A percentile compares a stretch with the other conserved stretches of the same genome.
Evolutionary conservation across 2,329 filamentous ascomycete genomes (phyloP).

Genomic region (Onygenales sp.): DNA sequence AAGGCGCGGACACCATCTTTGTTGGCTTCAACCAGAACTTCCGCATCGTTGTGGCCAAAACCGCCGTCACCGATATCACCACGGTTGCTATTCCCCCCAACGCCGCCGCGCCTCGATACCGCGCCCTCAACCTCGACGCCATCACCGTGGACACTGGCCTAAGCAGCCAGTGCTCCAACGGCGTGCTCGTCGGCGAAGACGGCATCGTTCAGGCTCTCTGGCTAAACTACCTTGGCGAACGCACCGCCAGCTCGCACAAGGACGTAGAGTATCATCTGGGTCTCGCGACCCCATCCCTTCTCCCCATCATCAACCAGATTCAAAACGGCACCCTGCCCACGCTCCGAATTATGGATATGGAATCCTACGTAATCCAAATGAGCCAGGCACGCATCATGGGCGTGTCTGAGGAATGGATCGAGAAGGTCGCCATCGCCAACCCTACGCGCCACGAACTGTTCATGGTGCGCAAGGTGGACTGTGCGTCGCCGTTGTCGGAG

Average conservation of each 20-base stretch:
- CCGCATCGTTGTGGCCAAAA: constrained; percentile 85
- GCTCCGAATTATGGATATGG: constrained; percentile 83
- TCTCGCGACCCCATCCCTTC: constrained; percentile 74
- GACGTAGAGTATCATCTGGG: constrained; percentile 97
- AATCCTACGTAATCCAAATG: constrained; percentile 94
- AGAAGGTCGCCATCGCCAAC: constrained; percentile 79
- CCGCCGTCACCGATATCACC: constrained; percentile 92
- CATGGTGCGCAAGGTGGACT: constrained; percentile 88
- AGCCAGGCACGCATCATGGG: constrained; percentile 95
- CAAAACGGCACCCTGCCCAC: constrained; percentile 66
- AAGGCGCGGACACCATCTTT: constrained; percentile 91
- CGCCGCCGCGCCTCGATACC: constrained; percentile 79
- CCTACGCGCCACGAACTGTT: constrained; percentile 92
- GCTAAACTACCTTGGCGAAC: constrained; percentile 93
- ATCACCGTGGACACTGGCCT: constrained; percentile 94
- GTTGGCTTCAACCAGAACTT: constrained; percentile 97
- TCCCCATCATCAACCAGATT: constrained; percentile 82
- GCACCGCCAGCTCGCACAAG: constrained; percentile 64
- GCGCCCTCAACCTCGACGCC: constrained; percentile 90
- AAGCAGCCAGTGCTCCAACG: constrained; percentile 84
- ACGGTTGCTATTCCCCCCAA: constrained; percentile 95
- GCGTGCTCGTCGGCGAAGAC: constrained; percentile 80
- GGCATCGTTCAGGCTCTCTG: constrained; percentile 91
- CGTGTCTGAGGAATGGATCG: constrained; percentile 90
- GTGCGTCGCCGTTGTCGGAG: constrained; percentile 40